Evolutionary conservation across 2,329 filamentous ascomycete species (phyloP).

Genomic region (Aureobasidium sp.): DNA sequence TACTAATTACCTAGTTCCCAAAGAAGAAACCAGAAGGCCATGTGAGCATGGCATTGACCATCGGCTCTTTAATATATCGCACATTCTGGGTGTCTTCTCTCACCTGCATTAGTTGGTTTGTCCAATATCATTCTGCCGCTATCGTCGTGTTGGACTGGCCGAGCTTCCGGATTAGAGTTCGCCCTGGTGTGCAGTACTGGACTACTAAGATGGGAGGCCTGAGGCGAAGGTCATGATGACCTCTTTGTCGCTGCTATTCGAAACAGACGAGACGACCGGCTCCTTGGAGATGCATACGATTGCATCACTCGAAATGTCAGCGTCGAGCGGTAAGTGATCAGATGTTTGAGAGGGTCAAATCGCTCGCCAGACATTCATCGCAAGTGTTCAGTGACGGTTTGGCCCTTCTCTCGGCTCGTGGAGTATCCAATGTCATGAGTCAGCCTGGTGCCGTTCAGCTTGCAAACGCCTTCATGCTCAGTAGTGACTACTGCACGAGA

Average conservation of each 20-base stretch:
- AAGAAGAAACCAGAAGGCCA: not conserved
- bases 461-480: not conserved
- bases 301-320: not conserved
- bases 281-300: conserved; percentile 1
- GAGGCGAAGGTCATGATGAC: not conserved
- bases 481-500: not conserved
- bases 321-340: not conserved
- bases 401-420: not conserved
- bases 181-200: not conserved
- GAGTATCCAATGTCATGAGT: not conserved
- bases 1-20: not conserved
- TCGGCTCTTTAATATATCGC: not conserved
- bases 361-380: not conserved
- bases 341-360: not conserved
- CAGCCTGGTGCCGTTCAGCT: not conserved
- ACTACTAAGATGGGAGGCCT: not conserved
- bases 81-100: not conserved
- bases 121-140: not conserved
- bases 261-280: not conserved
- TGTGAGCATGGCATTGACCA: conserved; percentile 5
- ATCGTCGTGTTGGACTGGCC: not conserved
- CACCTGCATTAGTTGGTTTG: conserved; percentile 1
- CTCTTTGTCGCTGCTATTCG: not conserved
- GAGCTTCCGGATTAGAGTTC: not conserved
- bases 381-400: not conserved